Evolutionary conservation across 2,329 filamentous ascomycete genomes (phyloP), one percentile per base, ranked within the genome.

Genomic region (Trichoderma harzianum): DNA sequence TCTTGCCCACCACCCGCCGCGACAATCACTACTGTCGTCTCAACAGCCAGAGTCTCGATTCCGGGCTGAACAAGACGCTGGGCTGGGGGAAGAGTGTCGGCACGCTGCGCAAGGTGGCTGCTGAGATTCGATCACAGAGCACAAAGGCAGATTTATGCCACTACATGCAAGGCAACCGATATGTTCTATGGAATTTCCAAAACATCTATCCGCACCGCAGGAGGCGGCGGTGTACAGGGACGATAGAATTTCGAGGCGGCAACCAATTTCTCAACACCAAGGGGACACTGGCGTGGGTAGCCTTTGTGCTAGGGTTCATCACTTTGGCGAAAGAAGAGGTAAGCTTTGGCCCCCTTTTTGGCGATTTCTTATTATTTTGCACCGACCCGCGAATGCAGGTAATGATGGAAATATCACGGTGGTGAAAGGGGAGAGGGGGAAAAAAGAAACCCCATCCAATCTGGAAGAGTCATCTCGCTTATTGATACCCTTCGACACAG

Each of bases 181-280:
- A 82, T 70, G 81, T 83, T 12, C 73, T 83, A 47, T 83, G 82
- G 81, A 82, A 83, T 67, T 83, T 83, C 62, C 78, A 82, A 70
- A 83, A 82, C 72, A 80, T 81, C 72, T 80, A 81, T 65, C 78
- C 80, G 1, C 78, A 79, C 67, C 79, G 80, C 57, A 82, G 79
- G 77, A 81, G 79, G 51, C 80, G 79, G 7, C 73, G 78, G 57
- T 82, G 79, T 58, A 81, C 79, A 10, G 81, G 81, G 0, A 82
- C 81, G 0, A 78, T 83, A 24, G 81, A 83, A 76, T 83, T 83
- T 62, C 78, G 81, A 2, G 81, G 81, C 14, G 81, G 81, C 1
- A 82, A 81, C 70, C 81, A 82, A 74, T 82, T 82, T 70, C 75
- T 82, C 70, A 78, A 75, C 63, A 82, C 80, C 3, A 79, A 77